Conservation (phyloP, 306 rosid species). For the Casuarina cunninghamiana region DNA sequence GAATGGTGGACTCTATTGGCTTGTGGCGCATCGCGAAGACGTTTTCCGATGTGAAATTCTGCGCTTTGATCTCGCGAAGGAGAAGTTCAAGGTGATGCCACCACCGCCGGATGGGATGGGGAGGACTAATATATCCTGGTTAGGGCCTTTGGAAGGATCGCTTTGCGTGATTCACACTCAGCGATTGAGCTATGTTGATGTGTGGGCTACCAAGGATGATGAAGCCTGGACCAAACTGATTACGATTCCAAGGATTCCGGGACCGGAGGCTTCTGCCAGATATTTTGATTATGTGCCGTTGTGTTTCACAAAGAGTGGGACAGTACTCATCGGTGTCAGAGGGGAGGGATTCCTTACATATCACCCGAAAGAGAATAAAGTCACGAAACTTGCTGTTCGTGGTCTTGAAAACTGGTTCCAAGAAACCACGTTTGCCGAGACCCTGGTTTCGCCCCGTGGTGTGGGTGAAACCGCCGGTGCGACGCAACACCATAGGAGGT, state of each 20-base stretch:
- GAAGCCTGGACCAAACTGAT: conserved; percentile 31
- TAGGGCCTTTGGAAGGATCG: conserved; percentile 25
- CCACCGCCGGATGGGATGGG: conserved; percentile 20
- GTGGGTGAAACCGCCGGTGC: neutral
- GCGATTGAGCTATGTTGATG: conserved; percentile 28
- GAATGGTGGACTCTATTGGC: conserved; percentile 40
- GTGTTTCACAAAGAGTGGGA: conserved; percentile 34
- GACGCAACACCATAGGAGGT: conserved; percentile 1
- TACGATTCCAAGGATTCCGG: conserved; percentile 11
- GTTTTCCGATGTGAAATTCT: conserved; percentile 15
- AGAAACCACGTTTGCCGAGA: conserved; percentile 40
- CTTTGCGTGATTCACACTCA: conserved; percentile 34
- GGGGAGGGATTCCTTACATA: conserved; percentile 37
- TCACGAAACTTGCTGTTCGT: conserved; percentile 13
- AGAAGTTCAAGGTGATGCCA: conserved; percentile 35
- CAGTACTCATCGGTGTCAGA: conserved; percentile 33
- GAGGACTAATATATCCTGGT: conserved; percentile 29
- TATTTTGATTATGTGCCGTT: conserved; percentile 32
- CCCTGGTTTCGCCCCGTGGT: conserved; percentile 39
- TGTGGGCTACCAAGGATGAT: conserved; percentile 39
- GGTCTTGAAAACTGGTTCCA: conserved; percentile 39
- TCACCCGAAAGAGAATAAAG: conserved; percentile 18
- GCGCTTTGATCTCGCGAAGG: conserved; percentile 34
- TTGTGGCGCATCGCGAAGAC: conserved; percentile 17
- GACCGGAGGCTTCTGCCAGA: conserved; percentile 6